These are phyloP conservation scores for Penicillium hordei DNA, from an alignment of 2,329 filamentous ascomycete species.

Conservation along the genomic window DNA sequence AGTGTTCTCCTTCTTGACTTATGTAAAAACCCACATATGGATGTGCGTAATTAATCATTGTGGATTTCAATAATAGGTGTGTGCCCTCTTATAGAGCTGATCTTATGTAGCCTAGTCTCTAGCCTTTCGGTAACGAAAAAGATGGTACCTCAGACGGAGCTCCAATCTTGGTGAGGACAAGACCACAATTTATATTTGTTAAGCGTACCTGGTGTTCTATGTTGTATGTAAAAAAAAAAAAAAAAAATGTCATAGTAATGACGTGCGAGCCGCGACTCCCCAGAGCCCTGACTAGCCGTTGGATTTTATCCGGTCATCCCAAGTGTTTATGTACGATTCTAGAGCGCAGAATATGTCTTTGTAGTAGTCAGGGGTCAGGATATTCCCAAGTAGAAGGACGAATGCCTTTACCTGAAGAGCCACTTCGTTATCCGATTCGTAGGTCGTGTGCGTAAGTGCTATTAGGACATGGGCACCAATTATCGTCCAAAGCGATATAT, in stretches of 20 bases:
- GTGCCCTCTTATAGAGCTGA: not conserved
- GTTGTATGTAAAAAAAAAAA: too few relatives aligned
- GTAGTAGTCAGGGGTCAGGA: too few relatives aligned
- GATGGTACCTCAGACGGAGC: not conserved
- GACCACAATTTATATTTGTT: not conserved
- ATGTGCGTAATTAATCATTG: not conserved
- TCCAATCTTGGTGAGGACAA: not conserved
- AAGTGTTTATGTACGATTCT: too few relatives aligned
- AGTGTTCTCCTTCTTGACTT: not conserved
- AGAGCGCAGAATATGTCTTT: too few relatives aligned
- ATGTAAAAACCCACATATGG: too few relatives aligned
- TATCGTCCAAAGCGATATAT: not conserved
- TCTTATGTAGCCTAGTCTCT: not conserved
- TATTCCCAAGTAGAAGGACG: too few relatives aligned
- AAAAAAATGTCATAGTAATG: not conserved
- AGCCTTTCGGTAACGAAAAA: not conserved
- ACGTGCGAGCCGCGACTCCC: too few relatives aligned
- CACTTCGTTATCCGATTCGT: not conserved
- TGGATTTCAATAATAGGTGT: not conserved
- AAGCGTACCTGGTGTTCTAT: not conserved
- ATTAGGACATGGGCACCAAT: not conserved
- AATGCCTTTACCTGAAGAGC: too few relatives aligned
- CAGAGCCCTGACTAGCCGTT: too few relatives aligned
- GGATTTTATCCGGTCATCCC: too few relatives aligned
- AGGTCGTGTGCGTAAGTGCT: not conserved